Base-by-base conservation (phyloP, 2,329 filamentous ascomycete species). In the Aspergillus melleus region DNA sequence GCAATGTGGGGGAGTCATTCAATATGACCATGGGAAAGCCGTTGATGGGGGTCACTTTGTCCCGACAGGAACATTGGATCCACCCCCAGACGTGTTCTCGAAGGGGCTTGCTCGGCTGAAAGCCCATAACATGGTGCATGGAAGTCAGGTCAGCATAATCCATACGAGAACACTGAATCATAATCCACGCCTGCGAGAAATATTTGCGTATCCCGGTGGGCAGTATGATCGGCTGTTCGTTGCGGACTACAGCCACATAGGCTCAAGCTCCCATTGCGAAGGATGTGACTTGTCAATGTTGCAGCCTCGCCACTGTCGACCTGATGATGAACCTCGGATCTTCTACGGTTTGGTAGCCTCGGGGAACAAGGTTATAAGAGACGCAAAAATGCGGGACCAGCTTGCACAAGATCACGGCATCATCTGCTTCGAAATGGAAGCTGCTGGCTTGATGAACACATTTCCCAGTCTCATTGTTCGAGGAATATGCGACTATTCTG, bases 21-120 rank as follows among this genome's bases (percentile, higher is more conserved):
- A 69, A 59, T 71, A 68, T 56, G 64, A 72, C 60, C 56, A 64
- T 61, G 68, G 66, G 0, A 68, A 68, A 51, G 30, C 58, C 30
- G 12, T 50, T 10, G 24, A 29, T 39, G 55, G 20, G 24, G 57
- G 61, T 16, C 24, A 58, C 44, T 61, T 68, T 30, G 5, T 58
- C 26, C 61, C 52, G 24, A 62, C 57, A 19, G 62, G 65, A 12
- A 50, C 55, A 44, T 32, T 68, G 24, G 63, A 68, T 44, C 63
- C 54, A 8, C 66, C 64, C 14, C 65, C 66, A 0, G 51, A 51
- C 14, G 24, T 58, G 26, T 49, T 71, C n/a, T 49, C 63, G 29
- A 54, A 58, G 6, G 58, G 58, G 2, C 49, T 68, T 32, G 50
- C 20, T 22, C 4, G 8, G 2, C 46, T 61, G 22, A 57, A 49